Conservation (phyloP, 2,329 filamentous ascomycete genomes). For the Sarocladium brachiariae region DNA sequence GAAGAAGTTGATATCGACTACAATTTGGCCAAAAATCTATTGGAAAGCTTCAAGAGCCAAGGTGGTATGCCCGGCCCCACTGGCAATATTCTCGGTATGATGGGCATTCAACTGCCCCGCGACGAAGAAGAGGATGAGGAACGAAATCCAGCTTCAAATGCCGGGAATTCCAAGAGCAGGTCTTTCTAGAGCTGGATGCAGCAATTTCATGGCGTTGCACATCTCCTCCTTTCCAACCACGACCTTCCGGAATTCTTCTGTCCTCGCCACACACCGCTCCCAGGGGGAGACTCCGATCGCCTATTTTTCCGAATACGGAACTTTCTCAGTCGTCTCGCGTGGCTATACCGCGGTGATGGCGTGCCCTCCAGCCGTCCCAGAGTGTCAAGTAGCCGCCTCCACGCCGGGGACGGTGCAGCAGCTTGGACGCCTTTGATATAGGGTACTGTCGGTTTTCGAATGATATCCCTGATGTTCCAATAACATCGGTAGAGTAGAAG, state of each 20-base stretch:
- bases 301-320: not conserved
- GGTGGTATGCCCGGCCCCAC: constrained; percentile 79
- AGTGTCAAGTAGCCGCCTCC: constrained; percentile 41
- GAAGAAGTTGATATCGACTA: constrained; percentile 72
- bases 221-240: not conserved
- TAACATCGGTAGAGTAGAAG: constrained; percentile 53
- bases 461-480: constrained; percentile 1
- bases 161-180: not conserved
- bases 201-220: constrained; percentile 10
- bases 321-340: not conserved
- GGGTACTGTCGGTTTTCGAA: not conserved
- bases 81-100: constrained; percentile 77
- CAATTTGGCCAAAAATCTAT: constrained; percentile 80
- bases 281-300: not conserved
- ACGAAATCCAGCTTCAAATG: constrained; percentile 12
- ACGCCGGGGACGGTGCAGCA: constrained; percentile 28
- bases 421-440: not conserved
- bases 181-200: not conserved
- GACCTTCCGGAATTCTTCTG: not conserved
- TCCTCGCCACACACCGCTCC: not conserved
- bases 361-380: constrained; percentile 36
- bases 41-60: constrained; percentile 90
- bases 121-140: constrained; percentile 58
- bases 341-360: not conserved
- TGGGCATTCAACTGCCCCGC: constrained; percentile 75